phyloP scores from a whole-genome alignment of 1,284 basidiomycete species.

The Austroboletus olivaceoglutinosus region DNA sequence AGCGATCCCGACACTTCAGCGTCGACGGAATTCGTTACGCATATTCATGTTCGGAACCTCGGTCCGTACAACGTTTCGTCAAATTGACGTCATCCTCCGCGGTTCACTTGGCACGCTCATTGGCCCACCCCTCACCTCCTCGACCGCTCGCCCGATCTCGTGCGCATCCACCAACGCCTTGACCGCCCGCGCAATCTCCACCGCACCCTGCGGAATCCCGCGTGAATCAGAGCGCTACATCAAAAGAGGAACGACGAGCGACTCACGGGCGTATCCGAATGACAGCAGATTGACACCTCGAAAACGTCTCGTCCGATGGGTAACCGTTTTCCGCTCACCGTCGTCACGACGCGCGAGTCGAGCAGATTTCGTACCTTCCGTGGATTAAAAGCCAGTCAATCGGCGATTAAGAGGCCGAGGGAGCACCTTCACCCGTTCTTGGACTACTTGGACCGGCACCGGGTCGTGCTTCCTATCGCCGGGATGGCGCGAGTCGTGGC shows the following conservation, averaged over 20 bases:
- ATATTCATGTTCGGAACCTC: too few species aligned
- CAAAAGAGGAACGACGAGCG: neutral
- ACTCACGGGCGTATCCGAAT: constrained; percentile 63
- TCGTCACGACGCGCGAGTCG: constrained; percentile 44
- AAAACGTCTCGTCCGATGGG: constrained; percentile 43
- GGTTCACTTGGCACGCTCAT: too few species aligned
- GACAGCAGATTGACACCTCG: constrained; percentile 62
- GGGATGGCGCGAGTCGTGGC: neutral
- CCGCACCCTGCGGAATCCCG: neutral
- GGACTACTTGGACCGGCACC: constrained; percentile 43
- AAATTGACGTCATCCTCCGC: too few species aligned
- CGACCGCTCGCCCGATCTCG: too few species aligned
- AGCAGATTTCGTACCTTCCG: constrained; percentile 47
- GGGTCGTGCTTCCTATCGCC: constrained; percentile 49
- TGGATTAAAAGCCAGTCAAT: neutral
- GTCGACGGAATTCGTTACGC: too few species aligned
- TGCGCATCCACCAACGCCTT: neutral
- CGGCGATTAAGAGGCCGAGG: neutral
- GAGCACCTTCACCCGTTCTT: constrained; percentile 39
- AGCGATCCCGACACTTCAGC: too few species aligned
- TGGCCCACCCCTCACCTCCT: too few species aligned
- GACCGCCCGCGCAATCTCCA: neutral
- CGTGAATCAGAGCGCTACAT: neutral
- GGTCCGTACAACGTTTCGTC: too few species aligned
- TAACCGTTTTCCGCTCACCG: constrained; percentile 40